Evolutionary conservation across 2,329 filamentous ascomycete species (phyloP).

Genomic region (Xylaria polymorpha): DNA sequence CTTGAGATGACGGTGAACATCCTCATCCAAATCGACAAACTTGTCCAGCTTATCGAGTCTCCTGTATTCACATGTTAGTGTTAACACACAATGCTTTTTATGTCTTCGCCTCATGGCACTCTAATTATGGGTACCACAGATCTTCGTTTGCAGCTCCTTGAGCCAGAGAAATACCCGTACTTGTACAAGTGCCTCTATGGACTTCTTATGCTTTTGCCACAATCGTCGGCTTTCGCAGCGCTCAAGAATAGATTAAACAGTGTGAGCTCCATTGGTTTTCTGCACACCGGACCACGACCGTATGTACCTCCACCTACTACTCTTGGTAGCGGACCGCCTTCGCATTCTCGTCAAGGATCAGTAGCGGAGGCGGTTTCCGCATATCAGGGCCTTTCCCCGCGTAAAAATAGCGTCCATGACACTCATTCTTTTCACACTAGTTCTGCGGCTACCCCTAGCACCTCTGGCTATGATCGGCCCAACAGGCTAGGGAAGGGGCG

Average conservation of each 20-base stretch:
- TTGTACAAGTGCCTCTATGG: constrained; percentile 98
- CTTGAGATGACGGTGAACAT: constrained; percentile 99
- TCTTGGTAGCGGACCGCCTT: constrained; percentile 43
- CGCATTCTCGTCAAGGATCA: constrained; percentile 50
- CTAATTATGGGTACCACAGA: constrained; percentile 64
- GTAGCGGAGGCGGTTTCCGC: constrained; percentile 50
- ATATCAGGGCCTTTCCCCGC: constrained; percentile 44
- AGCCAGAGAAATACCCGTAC: constrained; percentile 94
- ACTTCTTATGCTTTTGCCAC: constrained; percentile 95
- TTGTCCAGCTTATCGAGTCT: constrained; percentile 95
- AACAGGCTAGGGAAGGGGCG: constrained; percentile 80
- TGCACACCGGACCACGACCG: constrained; percentile 84
- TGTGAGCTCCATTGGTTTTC: constrained; percentile 94
- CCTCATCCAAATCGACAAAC: constrained; percentile 97
- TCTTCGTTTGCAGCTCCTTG: constrained; percentile 90
- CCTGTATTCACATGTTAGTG: constrained; percentile 93
- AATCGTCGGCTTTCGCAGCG: constrained; percentile 96
- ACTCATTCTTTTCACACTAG: constrained; percentile 54
- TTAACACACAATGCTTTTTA: not conserved
- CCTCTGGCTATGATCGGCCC: constrained; percentile 74
- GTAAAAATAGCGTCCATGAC: constrained; percentile 50
- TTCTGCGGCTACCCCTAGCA: constrained; percentile 60
- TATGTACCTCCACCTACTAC: constrained; percentile 62
- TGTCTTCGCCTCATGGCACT: not conserved
- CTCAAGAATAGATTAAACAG: constrained; percentile 97